Evolutionary conservation across 371 early-diverging fungal species (phyloP).

Genomic region (Mortierella sp.): DNA sequence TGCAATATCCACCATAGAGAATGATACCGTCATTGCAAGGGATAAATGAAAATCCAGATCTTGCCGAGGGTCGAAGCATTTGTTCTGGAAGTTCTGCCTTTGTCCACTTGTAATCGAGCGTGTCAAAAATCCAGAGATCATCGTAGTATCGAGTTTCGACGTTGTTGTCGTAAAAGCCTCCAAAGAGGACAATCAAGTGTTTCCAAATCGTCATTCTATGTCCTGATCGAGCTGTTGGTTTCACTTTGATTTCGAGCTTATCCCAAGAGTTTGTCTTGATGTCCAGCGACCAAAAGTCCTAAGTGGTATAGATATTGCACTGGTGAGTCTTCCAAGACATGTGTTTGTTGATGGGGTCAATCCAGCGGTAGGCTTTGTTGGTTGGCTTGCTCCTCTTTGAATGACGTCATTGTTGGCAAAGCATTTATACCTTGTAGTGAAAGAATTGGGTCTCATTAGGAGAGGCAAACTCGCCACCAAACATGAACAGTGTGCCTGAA

Average conservation of each 20-base stretch:
- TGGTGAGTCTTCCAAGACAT: no score
- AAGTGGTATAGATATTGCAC: neutral
- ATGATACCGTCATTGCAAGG: constrained; percentile 55
- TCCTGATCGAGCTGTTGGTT: constrained; percentile 55
- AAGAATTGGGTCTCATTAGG: constrained; percentile 70
- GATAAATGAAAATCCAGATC: constrained; percentile 70
- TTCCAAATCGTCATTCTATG: constrained; percentile 68
- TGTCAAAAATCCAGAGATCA: constrained; percentile 74
- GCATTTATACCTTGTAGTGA: constrained; percentile 59
- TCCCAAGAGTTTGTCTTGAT: constrained; percentile 71
- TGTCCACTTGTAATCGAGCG: constrained; percentile 65
- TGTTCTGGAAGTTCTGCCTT: constrained; percentile 66
- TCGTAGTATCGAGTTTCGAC: constrained; percentile 68
- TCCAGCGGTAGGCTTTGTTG: no score
- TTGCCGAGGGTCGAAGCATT: constrained; percentile 57
- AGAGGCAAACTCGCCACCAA: constrained; percentile 67
- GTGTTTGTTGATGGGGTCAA: no score
- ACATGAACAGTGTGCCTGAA: constrained; percentile 64
- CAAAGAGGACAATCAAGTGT: constrained; percentile 66
- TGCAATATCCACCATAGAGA: constrained; percentile 74
- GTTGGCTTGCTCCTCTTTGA: neutral
- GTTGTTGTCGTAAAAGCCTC: constrained; percentile 70
- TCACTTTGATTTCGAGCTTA: constrained; percentile 61
- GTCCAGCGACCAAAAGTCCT: constrained; percentile 74
- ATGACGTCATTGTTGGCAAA: no score